Base-by-base conservation (phyloP, 2,329 filamentous ascomycete genomes). In the Monilinia laxa region DNA sequence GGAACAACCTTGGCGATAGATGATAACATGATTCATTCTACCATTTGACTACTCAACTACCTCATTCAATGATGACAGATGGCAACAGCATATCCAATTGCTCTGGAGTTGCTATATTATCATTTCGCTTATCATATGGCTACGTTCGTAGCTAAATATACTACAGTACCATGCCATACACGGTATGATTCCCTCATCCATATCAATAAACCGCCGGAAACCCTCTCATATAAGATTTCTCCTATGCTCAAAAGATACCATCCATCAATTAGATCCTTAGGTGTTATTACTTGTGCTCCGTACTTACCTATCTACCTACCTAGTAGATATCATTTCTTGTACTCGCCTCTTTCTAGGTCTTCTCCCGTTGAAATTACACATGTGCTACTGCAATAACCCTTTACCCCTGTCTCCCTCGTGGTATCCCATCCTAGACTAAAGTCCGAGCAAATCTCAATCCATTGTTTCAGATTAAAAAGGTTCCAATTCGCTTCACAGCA, bases 391-490 rank as follows among this genome's bases (percentile, higher is more conserved):
- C 10, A 35, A 28, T 23, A 60, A 60, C 35, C 57, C 10, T 35
- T 18, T 23, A 49, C 45, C 57, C 57, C 18, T 49, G 57, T n/a
- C 28, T 3, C 28, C 57, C 57, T 60, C 57, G 57, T 60, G 57
- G 57, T 60, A 49, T 59, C 42, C 57, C 14, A 49, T 35, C 57
- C 57, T 49, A 59, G 56, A 60, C 42, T 18, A 14, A 9, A 35
- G 57, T 60, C 57, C 57, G 28, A 35, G 25, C 57, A 49, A 60
- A 35, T 35, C 31, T 49, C 25, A 35, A 47, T 49, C 25, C 57
- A 59, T 28, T 16, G 57, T 60, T 60, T 60, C 57, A 60, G 57
- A 49, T 60, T 59, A 20, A 49, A 59, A 31, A 16, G 40, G 25
- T 59, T 16, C 25, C n/a, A 23, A 49, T 18, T 59, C 57, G 42